These are phyloP conservation scores for Puccinia novopanici DNA, from an alignment of 1,284 basidiomycete genomes.

Conservation along the genomic window DNA sequence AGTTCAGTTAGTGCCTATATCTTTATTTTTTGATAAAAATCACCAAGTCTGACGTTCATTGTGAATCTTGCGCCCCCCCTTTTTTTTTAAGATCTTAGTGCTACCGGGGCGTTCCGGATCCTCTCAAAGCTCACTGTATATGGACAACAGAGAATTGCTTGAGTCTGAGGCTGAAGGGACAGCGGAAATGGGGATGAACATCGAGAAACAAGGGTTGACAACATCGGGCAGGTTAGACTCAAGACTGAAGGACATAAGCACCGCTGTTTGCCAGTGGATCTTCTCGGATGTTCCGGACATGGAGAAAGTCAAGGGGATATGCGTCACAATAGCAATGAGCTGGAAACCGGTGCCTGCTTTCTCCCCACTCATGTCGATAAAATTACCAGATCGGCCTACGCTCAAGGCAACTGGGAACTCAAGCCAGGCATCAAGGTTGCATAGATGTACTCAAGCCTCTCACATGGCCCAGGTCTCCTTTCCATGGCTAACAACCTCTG, in stretches of 20 bases:
- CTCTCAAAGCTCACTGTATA: no score
- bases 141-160: constrained; percentile 29
- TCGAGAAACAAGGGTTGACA: not conserved
- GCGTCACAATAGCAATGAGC: not conserved
- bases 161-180: constrained; percentile 2
- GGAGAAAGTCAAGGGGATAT: not conserved
- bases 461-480: not conserved
- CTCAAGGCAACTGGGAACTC: constrained; percentile 17
- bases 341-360: not conserved
- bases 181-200: not conserved
- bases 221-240: constrained; percentile 7
- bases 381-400: constrained; percentile 11
- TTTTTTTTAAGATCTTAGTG: constrained; percentile 15
- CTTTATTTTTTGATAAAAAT: not conserved
- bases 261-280: not conserved
- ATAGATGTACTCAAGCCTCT: not conserved
- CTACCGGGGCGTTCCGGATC: not conserved
- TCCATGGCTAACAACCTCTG: no score
- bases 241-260: not conserved
- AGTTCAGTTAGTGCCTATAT: constrained; percentile 63
- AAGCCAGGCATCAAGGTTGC: constrained; percentile 16
- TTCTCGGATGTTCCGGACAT: constrained; percentile 9
- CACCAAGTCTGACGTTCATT: no score
- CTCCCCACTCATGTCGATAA: constrained; percentile 7
- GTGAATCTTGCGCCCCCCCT: no score